These are phyloP conservation scores for Lodderomyces metapsilosis DNA, from an alignment of 1,139 yeast genomes.

Conservation along the genomic window DNA sequence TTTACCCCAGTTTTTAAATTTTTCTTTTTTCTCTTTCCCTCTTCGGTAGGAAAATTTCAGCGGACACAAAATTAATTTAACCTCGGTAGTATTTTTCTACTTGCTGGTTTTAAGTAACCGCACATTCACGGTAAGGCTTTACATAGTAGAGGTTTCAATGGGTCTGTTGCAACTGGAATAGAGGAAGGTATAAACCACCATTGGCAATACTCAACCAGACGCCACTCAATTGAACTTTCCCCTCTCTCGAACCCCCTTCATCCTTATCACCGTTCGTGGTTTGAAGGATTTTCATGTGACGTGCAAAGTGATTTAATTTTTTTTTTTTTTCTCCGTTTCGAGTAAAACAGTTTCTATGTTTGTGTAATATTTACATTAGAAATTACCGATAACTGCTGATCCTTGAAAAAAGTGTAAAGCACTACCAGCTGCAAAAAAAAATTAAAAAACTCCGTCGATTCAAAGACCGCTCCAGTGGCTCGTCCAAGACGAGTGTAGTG, in stretches of 20 bases:
- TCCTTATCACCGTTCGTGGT: neutral
- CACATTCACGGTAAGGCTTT: neutral
- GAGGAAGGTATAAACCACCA: too few relatives aligned
- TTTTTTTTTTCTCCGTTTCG: neutral
- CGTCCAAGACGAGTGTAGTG: too few relatives aligned
- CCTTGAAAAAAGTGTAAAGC: neutral
- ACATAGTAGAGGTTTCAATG: neutral
- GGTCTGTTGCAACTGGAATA: too few relatives aligned
- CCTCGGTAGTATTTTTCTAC: constrained; percentile 1
- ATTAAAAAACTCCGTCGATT: neutral
- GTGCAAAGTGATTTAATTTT: neutral
- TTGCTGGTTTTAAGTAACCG: neutral
- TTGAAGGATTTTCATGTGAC: neutral
- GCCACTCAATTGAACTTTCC: too few relatives aligned
- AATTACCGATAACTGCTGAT: constrained; percentile 1
- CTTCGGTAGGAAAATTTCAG: neutral
- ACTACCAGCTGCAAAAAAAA: constrained; percentile 1
- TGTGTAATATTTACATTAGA: neutral
- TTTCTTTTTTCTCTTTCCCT: neutral
- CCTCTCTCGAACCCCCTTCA: neutral
- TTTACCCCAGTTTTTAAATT: neutral
- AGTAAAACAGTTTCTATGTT: neutral
- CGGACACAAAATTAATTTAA: neutral
- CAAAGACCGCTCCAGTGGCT: too few relatives aligned
- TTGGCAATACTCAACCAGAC: neutral